phyloP scores from a whole-genome alignment of 2,329 filamentous ascomycete genomes.

The Plenodomus tracheiphilus region DNA sequence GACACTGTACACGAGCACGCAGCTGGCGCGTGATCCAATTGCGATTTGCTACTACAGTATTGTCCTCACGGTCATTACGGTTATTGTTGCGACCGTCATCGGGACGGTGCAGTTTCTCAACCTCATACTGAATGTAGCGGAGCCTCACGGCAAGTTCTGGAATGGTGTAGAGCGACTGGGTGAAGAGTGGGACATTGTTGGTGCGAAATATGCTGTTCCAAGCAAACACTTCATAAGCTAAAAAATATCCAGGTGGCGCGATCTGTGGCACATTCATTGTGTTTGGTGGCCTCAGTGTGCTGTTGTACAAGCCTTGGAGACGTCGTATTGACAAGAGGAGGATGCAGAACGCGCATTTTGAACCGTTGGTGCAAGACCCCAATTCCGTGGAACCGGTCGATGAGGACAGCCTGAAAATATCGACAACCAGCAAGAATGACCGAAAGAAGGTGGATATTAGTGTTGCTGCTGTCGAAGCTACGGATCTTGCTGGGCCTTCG shows the following conservation, averaged over 20 bases:
- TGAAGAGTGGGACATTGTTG: conserved; percentile 43
- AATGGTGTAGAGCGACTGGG: conserved; percentile 70
- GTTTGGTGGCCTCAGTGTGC: conserved; percentile 71
- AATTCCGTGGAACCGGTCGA: conserved; percentile 4
- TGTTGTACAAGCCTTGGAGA: conserved; percentile 82
- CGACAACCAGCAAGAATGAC: not conserved
- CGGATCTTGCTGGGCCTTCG: not conserved
- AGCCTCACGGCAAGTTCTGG: conserved; percentile 82
- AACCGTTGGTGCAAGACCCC: conserved; percentile 24
- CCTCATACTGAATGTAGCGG: conserved; percentile 74
- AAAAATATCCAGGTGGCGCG: conserved; percentile 55
- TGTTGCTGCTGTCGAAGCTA: not conserved
- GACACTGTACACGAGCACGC: conserved; percentile 80
- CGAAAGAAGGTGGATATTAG: not conserved
- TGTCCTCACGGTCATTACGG: conserved; percentile 80
- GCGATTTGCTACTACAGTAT: conserved; percentile 94
- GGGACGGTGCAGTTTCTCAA: conserved; percentile 83
- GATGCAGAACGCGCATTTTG: conserved; percentile 30
- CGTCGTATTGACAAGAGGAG: conserved; percentile 55
- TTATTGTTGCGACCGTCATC: conserved; percentile 82
- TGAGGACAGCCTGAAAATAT: conserved; percentile 7
- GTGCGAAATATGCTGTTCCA: conserved; percentile 13
- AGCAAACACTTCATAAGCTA: not conserved
- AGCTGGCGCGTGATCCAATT: conserved; percentile 78
- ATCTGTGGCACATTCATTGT: conserved; percentile 86